Evolutionary conservation across 208 protist genomes (phyloP).

Genomic region (Herpetomonas tarakana): DNA sequence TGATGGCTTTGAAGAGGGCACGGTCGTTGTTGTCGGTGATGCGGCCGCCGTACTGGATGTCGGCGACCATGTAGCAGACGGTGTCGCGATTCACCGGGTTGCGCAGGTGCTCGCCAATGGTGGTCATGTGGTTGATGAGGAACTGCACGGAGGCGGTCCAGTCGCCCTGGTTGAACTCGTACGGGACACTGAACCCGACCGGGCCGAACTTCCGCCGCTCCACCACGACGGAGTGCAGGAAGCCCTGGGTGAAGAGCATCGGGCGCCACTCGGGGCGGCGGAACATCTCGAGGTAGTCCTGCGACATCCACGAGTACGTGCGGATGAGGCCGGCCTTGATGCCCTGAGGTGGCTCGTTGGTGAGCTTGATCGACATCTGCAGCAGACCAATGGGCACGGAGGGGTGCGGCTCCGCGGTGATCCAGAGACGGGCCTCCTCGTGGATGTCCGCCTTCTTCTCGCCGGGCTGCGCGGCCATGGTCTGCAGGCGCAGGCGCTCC

Average conservation of each 20-base stretch:
- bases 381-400: slow-evolving; percentile 95
- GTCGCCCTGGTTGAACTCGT: slow-evolving; percentile 99
- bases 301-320: slow-evolving; percentile 95
- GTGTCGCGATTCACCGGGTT: slow-evolving; percentile 92
- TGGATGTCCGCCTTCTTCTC: slow-evolving; percentile 83
- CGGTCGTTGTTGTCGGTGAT: slow-evolving; percentile 99
- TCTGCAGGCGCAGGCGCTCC: slow-evolving; percentile 82
- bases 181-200: slow-evolving; percentile 98
- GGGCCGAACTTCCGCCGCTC: slow-evolving; percentile 98
- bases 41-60: slow-evolving; percentile 99
- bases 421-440: slow-evolving; percentile 95
- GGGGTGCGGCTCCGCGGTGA: slow-evolving; percentile 95
- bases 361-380: slow-evolving; percentile 98
- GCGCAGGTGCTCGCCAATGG: slow-evolving; percentile 93
- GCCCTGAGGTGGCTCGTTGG: slow-evolving; percentile 97
- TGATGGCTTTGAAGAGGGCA: slow-evolving; percentile 97
- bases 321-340: slow-evolving; percentile 96
- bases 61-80: slow-evolving; percentile 97
- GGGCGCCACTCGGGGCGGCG: slow-evolving; percentile 94
- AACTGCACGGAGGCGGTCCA: slow-evolving; percentile 96
- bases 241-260: slow-evolving; percentile 97
- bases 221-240: slow-evolving; percentile 97
- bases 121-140: slow-evolving; percentile 97
- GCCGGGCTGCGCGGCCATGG: slow-evolving; percentile 58
- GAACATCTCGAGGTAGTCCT: slow-evolving; percentile 96